A percentile compares a stretch with the other conserved stretches of the same genome.
Evolutionary conservation across 163 green algal genomes (phyloP).

Genomic region (Chloroidium sp.): DNA sequence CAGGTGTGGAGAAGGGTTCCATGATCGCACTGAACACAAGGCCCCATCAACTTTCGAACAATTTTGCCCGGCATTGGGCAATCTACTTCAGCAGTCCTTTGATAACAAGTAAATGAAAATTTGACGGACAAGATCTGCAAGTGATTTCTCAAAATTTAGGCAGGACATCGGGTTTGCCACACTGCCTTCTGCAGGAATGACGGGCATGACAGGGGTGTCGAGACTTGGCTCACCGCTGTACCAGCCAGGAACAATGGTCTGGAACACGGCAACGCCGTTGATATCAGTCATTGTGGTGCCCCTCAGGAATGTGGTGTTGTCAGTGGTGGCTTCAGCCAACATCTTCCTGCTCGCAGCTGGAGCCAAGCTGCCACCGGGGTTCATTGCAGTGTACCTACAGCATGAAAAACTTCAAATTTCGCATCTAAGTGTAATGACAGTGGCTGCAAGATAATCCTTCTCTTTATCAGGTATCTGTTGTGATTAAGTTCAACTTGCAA

Average conservation of each 20-base stretch:
- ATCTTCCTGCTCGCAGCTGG: neutral
- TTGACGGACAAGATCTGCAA: too few species aligned
- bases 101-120: too few species aligned
- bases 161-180: too few species aligned
- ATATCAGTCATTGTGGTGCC: constrained; percentile 5
- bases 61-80: neutral
- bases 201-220: neutral
- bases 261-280: constrained; percentile 6
- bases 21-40: neutral
- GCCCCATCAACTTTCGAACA: too few species aligned
- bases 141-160: too few species aligned
- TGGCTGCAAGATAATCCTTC: too few species aligned
- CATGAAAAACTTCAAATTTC: too few species aligned
- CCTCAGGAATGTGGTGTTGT: constrained; percentile 15
- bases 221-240: constrained; percentile 1
- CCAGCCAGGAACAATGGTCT: constrained; percentile 12
- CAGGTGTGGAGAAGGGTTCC: neutral
- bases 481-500: neutral
- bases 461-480: neutral
- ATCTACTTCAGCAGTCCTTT: neutral
- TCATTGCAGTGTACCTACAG: neutral
- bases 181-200: neutral
- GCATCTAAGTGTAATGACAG: too few species aligned
- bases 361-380: too few species aligned
- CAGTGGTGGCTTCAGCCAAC: neutral